Percentiles rank a stretch among this genome's conserved stretches.
phyloP scores from a whole-genome alignment of 495 filamentous ascomycete genomes.

The Elaphomyces granulatus region DNA sequence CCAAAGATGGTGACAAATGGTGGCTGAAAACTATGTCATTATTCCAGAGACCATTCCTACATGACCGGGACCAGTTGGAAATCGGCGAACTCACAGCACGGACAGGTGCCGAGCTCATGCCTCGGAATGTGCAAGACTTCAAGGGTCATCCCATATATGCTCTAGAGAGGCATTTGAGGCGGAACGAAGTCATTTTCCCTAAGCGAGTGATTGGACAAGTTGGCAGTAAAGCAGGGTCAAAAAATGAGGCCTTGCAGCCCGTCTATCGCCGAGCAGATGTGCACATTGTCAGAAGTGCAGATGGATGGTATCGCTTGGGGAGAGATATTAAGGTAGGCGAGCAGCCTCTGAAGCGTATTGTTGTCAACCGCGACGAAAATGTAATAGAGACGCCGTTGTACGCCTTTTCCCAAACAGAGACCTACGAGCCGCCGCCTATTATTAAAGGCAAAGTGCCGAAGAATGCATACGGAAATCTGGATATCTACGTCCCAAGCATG shows the following conservation, averaged over 20 bases:
- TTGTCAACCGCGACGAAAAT: slow-evolving; percentile 29
- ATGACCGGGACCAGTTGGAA: slow-evolving; percentile 71
- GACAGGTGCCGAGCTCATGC: slow-evolving; percentile 72
- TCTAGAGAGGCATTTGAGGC: slow-evolving; percentile 72
- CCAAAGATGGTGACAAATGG: slow-evolving; percentile 55
- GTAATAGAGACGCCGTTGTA: slow-evolving; percentile 43
- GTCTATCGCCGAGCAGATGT: slow-evolving; percentile 76
- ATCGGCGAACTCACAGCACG: slow-evolving; percentile 54
- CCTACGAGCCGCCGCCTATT: slow-evolving; percentile 64
- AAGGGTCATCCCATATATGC: slow-evolving; percentile 87
- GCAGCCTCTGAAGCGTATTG: slow-evolving; percentile 59
- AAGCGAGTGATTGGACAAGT: slow-evolving; percentile 65
- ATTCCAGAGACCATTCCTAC: slow-evolving; percentile 40
- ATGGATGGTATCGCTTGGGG: slow-evolving; percentile 80
- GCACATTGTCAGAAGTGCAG: slow-evolving; percentile 52
- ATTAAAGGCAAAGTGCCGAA: slow-evolving; percentile 61
- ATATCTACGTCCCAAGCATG: slow-evolving; percentile 89
- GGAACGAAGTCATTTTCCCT: slow-evolving; percentile 64
- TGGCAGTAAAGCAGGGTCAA: slow-evolving; percentile 45
- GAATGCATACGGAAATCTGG: slow-evolving; percentile 80
- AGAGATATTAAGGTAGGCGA: slow-evolving; percentile 59
- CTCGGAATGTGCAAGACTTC: slow-evolving; percentile 77
- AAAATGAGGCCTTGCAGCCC: slow-evolving; percentile 39
- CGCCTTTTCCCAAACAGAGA: slow-evolving; percentile 56
- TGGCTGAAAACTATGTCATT: slow-evolving; percentile 45